Evolutionary conservation across 495 filamentous ascomycete genomes (phyloP), one percentile per base, ranked within the genome.

Genomic region (Hypoxylon lienhwacheense): DNA sequence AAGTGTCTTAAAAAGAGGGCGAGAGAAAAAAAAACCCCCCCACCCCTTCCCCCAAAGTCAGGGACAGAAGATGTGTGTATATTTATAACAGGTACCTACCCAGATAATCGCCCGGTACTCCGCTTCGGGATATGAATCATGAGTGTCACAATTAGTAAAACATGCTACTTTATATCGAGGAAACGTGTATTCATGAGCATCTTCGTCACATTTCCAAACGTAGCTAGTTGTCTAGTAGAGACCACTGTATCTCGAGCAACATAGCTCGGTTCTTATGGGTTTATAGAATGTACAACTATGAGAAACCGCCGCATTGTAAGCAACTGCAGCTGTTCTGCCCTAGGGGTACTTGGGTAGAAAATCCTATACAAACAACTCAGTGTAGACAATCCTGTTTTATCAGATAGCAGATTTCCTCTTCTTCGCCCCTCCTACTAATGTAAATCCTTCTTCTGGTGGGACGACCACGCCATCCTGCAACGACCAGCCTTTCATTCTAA

Each of bases 401-500:
- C 11, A 26, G 3, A 36, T 16, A 28, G 4, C 29, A 39, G 6
- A 26, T 24, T 52, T 58, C 48, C 48, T 56, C 7, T n/a, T 19
- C 59, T 52, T 53, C 1, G 31, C 44, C 7, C 47, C 35, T 26
- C 48, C 51, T 1, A 57, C 47, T 1, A 58, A 24, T 15, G 45
- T 35, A 47, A 28, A 63, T 17, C 17, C 52, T 20, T 53, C 33
- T 6, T 11, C 41, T 15, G 84, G 84, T 14, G 77, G 59, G 7
- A 79, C 58, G 42, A 89, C 66, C 39, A 68, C 61, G 10, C 74
- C 79, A n/a, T 78, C 73, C 21, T 54, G 63, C 5, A 87, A 52
- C 10, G 12, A 66, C 87, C 89, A 95, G 1, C 89, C 89, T 35
- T 79, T 68, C 25, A 59, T 66, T 70, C 78, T 73, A 73, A 91